These are phyloP conservation scores for Ophiobolus disseminans DNA, from an alignment of 2,329 filamentous ascomycete genomes.

Conservation along the genomic window DNA sequence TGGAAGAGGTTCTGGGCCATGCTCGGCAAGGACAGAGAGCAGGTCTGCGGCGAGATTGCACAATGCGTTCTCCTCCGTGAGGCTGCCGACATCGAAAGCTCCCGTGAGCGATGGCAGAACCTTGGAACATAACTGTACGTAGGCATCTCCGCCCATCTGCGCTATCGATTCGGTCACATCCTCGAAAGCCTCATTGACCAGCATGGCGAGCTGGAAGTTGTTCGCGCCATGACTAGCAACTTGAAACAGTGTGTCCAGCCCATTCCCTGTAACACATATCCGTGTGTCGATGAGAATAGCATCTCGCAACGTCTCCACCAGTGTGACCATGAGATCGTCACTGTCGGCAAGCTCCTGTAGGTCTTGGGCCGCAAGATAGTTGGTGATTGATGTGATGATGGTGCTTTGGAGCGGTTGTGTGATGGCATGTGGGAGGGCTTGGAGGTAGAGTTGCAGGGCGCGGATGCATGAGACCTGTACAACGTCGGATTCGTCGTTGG, in stretches of 20 bases:
- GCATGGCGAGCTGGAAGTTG: slow-evolving; percentile 88
- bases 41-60: slow-evolving; percentile 88
- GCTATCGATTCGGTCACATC: slow-evolving; percentile 77
- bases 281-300: slow-evolving; percentile 80
- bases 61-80: slow-evolving; percentile 84
- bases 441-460: slow-evolving; percentile 74
- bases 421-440: slow-evolving; percentile 58
- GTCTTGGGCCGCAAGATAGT: slow-evolving; percentile 82
- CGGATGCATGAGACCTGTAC: slow-evolving; percentile 93
- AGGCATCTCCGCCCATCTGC: slow-evolving; percentile 70
- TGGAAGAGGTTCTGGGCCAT: slow-evolving; percentile 84
- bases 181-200: slow-evolving; percentile 91
- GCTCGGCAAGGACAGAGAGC: slow-evolving; percentile 78
- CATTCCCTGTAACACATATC: slow-evolving; percentile 76
- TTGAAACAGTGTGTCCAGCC: slow-evolving; percentile 83
- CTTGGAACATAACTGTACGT: slow-evolving; percentile 80
- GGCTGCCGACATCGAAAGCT: slow-evolving; percentile 84
- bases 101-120: slow-evolving; percentile 86
- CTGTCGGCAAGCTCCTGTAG: slow-evolving; percentile 83
- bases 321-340: slow-evolving; percentile 88
- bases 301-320: slow-evolving; percentile 85
- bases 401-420: slow-evolving; percentile 66
- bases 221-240: slow-evolving; percentile 86
- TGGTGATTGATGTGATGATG: slow-evolving; percentile 67
- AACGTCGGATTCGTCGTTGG: slow-evolving; percentile 78